Conservation (phyloP, 2,329 filamentous ascomycete species). For the Pseudohalonectria lignicola region DNA sequence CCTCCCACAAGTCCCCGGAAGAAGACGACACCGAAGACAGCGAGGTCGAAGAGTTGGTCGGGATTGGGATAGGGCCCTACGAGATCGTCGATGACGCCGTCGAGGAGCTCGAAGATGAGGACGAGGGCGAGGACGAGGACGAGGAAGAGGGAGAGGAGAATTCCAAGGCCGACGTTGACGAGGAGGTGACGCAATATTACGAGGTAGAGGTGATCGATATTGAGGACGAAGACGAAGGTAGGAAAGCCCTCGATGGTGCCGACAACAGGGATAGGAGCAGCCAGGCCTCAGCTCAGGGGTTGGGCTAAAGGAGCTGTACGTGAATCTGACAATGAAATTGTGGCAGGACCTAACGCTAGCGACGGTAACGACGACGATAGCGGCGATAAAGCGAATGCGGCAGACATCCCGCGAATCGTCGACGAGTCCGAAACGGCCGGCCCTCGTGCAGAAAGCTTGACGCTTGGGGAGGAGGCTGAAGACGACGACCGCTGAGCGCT, state of each 20-base stretch:
- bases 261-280: no score
- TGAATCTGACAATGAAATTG: no score
- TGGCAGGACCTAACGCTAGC: no score
- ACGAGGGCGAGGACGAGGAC: neutral
- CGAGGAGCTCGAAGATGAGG: neutral
- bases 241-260: neutral
- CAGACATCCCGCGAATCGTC: no score
- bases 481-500: no score
- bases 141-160: conserved; percentile 27
- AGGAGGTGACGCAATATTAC: neutral
- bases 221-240: neutral
- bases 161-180: conserved; percentile 16
- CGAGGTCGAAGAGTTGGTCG: neutral
- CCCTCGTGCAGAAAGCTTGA: no score
- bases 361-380: no score
- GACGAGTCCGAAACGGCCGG: no score
- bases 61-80: neutral
- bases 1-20: neutral
- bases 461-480: no score
- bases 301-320: no score
- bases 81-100: neutral
- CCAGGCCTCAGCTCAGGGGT: no score
- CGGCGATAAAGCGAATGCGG: no score
- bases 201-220: neutral
- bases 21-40: neutral